These are phyloP conservation scores for Erysimum pusillum DNA, from an alignment of 441 rosid genomes.

Conservation along the genomic window DNA sequence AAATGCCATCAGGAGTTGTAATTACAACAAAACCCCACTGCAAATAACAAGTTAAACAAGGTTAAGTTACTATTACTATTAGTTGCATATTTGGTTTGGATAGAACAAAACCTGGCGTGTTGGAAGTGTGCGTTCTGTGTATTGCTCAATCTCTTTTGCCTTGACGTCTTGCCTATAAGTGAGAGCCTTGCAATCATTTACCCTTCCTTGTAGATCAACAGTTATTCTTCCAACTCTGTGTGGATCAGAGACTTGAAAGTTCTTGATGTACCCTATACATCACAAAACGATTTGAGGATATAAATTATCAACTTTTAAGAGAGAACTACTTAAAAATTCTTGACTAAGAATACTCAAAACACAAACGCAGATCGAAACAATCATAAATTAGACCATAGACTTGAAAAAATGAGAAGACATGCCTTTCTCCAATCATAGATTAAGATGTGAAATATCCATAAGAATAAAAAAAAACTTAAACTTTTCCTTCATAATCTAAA, in stretches of 20 bases:
- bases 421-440: neutral
- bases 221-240: conserved; percentile 90
- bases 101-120: conserved; percentile 69
- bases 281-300: neutral
- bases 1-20: conserved; percentile 88
- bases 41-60: conserved; percentile 24
- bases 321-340: neutral
- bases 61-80: neutral
- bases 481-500: conserved; percentile 25
- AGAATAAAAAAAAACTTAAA: neutral
- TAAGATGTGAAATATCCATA: neutral
- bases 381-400: neutral
- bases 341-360: neutral
- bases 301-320: neutral
- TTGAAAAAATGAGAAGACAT: neutral
- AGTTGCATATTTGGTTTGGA: neutral
- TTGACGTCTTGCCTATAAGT: conserved; percentile 89
- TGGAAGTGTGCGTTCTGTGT: conserved; percentile 80
- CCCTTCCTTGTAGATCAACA: conserved; percentile 88
- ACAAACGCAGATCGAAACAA: conserved; percentile 2
- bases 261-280: conserved; percentile 74
- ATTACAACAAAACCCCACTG: conserved; percentile 97
- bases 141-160: conserved; percentile 77
- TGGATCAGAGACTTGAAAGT: conserved; percentile 76
- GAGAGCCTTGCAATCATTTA: conserved; percentile 83